Percentiles rank a stretch among this genome's conserved stretches.
Evolutionary conservation across 176 grass and related monocot species (phyloP).

Genomic region (Triticum timopheevii): DNA sequence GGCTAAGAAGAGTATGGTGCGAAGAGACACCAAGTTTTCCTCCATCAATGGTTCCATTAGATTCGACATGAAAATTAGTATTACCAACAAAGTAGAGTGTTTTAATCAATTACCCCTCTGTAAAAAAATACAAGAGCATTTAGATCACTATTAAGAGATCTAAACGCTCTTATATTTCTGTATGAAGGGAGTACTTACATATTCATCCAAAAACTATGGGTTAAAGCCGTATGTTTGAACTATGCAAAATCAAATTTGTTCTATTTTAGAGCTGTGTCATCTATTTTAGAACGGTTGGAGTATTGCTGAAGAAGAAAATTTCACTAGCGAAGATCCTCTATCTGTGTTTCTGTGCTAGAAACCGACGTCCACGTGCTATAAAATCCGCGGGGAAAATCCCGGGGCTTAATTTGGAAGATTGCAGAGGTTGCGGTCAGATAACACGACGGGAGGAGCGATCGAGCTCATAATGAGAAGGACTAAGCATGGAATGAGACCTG

Average conservation of each 20-base stretch:
- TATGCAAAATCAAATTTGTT: too few relatives aligned
- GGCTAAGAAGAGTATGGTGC: not conserved
- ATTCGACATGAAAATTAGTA: not conserved
- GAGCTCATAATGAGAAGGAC: slow-evolving; percentile 24
- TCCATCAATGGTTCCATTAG: not conserved
- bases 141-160: too few relatives aligned
- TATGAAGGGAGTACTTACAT: too few relatives aligned
- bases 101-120: not conserved
- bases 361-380: not conserved
- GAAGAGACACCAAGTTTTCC: not conserved
- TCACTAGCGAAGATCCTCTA: not conserved
- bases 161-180: too few relatives aligned
- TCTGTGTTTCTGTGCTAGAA: not conserved
- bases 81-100: not conserved
- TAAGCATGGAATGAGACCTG: slow-evolving; percentile 26
- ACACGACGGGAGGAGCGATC: not conserved
- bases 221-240: not conserved
- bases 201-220: not conserved
- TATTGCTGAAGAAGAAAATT: not conserved
- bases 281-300: not conserved
- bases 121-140: too few relatives aligned
- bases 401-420: not conserved
- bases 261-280: not conserved
- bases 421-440: slow-evolving; percentile 4
- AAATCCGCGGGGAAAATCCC: not conserved